Evolutionary conservation across 495 filamentous ascomycete species (phyloP), one percentile per base, ranked within the genome.

Genomic region (Copromyces sp.): DNA sequence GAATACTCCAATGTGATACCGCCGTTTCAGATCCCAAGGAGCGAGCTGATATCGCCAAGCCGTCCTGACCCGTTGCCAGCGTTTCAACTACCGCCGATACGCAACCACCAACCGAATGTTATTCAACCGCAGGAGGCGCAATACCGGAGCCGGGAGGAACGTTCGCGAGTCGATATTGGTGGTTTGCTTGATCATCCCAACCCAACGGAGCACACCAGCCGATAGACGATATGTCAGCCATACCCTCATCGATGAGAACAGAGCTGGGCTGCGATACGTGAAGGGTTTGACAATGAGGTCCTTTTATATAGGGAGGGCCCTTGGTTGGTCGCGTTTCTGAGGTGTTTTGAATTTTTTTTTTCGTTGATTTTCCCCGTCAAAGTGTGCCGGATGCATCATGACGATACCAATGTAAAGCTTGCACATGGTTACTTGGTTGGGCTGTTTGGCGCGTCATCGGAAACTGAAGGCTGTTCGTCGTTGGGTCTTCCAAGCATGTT

Each of bases 61-160:
- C 81, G 81, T 39, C 72, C 79, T 17, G 72, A 80, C 8, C 82
- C 80, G 47, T 79, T 82, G 45, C 76, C 80, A 29, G 82, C 85
- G 44, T 86, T 83, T 77, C 87, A 87, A 73, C 79, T 87, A 17
- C 85, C 85, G 9, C 86, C 87, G 7, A 87, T 87, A 59, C 81
- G 85, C 39, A 83, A 81, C 41, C 85, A 82, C 72, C 81, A 81
- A 32, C 76, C 80, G 32, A 71, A 74, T 32, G 75, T 75, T 1
- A 75, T 80, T 69, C 74, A 83, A 11, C 72, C 71, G 12, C 70
- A 72, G 39, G 61, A 74, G 29, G 70, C 69, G 24, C 39, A 76
- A 65, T 83, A 83, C 72, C 73, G 77, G 14, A 39, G 72, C 29
- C 84, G 83, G 76, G 85, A 85, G 69, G 85, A 86, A 61, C 81